These are phyloP conservation scores for Berkeleyomyces basicola DNA, from an alignment of 2,329 filamentous ascomycete genomes.

Conservation along the genomic window DNA sequence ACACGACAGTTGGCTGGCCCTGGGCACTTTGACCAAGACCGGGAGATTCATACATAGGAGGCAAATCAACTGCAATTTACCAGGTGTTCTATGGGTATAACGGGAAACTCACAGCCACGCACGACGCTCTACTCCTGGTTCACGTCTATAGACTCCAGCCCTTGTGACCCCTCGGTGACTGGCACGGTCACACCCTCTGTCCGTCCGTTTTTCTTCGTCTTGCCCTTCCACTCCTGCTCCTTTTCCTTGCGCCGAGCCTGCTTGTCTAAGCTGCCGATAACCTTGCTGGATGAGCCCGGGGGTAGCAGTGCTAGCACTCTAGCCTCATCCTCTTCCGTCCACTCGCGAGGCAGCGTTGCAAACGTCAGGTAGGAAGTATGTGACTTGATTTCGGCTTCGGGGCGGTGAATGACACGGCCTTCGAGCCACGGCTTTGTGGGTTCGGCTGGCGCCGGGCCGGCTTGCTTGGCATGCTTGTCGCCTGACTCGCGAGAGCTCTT, in stretches of 20 bases:
- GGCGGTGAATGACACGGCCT: constrained; percentile 61
- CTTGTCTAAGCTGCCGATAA: constrained; percentile 38
- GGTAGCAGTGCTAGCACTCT: constrained; percentile 42
- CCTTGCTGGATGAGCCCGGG: constrained; percentile 37
- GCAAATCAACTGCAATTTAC: not conserved
- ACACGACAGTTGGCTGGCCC: too few species aligned
- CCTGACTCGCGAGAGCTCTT: not conserved
- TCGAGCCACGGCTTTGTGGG: constrained; percentile 47
- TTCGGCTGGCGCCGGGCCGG: not conserved
- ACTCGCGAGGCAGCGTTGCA: constrained; percentile 71
- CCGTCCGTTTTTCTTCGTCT: constrained; percentile 24
- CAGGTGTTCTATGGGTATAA: not conserved
- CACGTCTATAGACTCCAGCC: not conserved
- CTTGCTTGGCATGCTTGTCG: constrained; percentile 3
- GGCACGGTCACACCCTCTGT: not conserved
- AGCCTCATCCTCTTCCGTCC: constrained; percentile 68
- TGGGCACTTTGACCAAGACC: too few species aligned
- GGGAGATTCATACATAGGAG: not conserved
- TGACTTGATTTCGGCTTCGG: constrained; percentile 79
- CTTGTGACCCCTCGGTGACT: not conserved
- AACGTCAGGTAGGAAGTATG: constrained; percentile 97
- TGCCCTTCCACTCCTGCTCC: constrained; percentile 32
- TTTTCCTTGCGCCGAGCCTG: constrained; percentile 39
- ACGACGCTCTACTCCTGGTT: not conserved
- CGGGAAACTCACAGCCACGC: not conserved